Base-by-base conservation (phyloP, 371 early-diverging fungal species). In the Nematocida parisii region DNA sequence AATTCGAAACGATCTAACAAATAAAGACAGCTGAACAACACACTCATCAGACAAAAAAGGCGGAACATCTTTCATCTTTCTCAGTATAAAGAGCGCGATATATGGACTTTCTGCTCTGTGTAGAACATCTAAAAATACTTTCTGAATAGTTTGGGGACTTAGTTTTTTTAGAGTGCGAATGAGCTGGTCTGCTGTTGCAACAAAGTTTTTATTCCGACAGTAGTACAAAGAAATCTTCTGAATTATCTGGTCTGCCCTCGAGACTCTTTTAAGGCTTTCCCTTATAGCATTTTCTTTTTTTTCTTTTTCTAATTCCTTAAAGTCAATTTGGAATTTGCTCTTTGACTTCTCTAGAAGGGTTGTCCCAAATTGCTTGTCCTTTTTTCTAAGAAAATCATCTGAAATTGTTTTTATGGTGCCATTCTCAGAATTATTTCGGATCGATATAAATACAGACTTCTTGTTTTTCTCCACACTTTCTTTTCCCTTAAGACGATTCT, bases 11-110 rank as follows among this genome's bases (percentile, higher is more conserved):
- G 71, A 56, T 18, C 71, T 18, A 6, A 58, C 44, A 47, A 77
- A 67, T 5, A 77, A 42, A 6, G 33, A 20, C n/a, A 77, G 47
- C 45, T 70, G 58, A 9, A 46, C 55, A 13, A 47, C 60, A 42
- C 80, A 77, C 46, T 27, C 50, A 60, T 70, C 67, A 9, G 80
- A 68, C 42, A 77, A 42, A 70, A 77, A 77, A 18, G 45, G 13
- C 7, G 68, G 60, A 9, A 11, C 46, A 18, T 22, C 15, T 6
- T 44, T 55, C 13, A 77, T 13, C 50, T 70, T 47, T 9, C 6
- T 13, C 11, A 77, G 33, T 6, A 70, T 24, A 22, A 22, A 77
- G 15, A 77, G 71, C 7, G 55, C 33, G 6, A 77, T 42, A 46
- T 77, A 77, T 6, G 70, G 68, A 22, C 18, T 56, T 5, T 77